Conservation (phyloP, 2,329 filamentous ascomycete species). For the Colletotrichum higginsianum region DNA sequence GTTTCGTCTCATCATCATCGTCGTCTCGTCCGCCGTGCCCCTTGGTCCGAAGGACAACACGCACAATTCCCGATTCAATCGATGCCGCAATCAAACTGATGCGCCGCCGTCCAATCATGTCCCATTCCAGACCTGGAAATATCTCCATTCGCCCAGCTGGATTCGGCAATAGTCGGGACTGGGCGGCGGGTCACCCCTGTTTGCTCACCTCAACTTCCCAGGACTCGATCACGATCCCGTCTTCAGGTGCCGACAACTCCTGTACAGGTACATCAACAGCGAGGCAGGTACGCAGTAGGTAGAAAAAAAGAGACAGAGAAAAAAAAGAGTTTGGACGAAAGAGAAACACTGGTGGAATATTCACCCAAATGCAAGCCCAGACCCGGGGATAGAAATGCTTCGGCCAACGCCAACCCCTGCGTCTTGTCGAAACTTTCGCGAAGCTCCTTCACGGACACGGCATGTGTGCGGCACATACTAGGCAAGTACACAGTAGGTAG, state of each 20-base stretch:
- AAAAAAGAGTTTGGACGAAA: slow-evolving; percentile 25
- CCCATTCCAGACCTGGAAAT: slow-evolving; percentile 33
- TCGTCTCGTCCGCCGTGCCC: slow-evolving; percentile 26
- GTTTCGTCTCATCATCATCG: slow-evolving; percentile 31
- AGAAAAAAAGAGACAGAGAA: background rate
- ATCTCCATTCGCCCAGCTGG: slow-evolving; percentile 40
- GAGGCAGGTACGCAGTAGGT: background rate
- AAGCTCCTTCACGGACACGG: slow-evolving; percentile 17
- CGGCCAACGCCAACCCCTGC: slow-evolving; percentile 32
- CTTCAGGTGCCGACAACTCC: slow-evolving; percentile 6
- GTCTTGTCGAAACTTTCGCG: slow-evolving; percentile 32
- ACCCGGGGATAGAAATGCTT: slow-evolving; percentile 6
- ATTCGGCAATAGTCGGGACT: slow-evolving; percentile 41
- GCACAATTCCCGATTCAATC: slow-evolving; percentile 37
- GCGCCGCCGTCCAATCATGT: slow-evolving; percentile 30
- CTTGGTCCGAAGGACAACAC: slow-evolving; percentile 30
- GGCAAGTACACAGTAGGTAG: too few relatives aligned
- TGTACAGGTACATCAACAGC: too few relatives aligned
- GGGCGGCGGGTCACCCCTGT: slow-evolving; percentile 24
- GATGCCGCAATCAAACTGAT: slow-evolving; percentile 28
- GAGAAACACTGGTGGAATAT: slow-evolving; percentile 33
- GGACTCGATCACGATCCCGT: slow-evolving; percentile 37
- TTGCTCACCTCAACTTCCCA: slow-evolving; percentile 19
- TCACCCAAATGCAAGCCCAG: background rate
- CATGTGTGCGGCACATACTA: slow-evolving; percentile 7